Percentiles rank a stretch among this genome's conserved stretches.
Conservation (phyloP, 768 basidiomycete genomes). For the Phlegmacium glaucopus region DNA sequence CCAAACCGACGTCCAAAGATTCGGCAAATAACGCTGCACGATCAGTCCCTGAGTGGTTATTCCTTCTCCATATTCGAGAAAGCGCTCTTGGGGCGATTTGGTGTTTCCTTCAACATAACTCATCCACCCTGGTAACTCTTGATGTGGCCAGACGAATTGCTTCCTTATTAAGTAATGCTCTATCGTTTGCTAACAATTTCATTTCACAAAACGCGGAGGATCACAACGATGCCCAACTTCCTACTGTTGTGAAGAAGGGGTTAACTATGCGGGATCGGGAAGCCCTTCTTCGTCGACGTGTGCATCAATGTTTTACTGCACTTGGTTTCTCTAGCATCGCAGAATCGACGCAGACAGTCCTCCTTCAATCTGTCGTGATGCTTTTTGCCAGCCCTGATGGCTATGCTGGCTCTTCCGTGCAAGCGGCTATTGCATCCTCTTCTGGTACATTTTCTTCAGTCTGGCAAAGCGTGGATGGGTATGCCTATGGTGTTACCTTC, state of each 20-base stretch:
- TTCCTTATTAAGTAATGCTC: slow-evolving; percentile 82
- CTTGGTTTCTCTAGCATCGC: slow-evolving; percentile 78
- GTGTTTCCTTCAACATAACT: slow-evolving; percentile 83
- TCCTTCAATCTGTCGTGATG: slow-evolving; percentile 78
- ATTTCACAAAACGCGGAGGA: slow-evolving; percentile 70
- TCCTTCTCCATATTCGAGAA: slow-evolving; percentile 88
- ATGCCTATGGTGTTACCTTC: slow-evolving; percentile 87
- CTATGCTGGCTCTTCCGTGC: slow-evolving; percentile 78
- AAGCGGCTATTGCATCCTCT: slow-evolving; percentile 88
- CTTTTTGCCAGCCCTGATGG: slow-evolving; percentile 87
- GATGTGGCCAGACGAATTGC: slow-evolving; percentile 90
- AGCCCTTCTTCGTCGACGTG: slow-evolving; percentile 75
- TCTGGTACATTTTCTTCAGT: slow-evolving; percentile 80
- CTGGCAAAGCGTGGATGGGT: slow-evolving; percentile 87
- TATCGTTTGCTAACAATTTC: slow-evolving; percentile 88
- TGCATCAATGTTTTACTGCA: slow-evolving; percentile 86
- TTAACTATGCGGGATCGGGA: slow-evolving; percentile 76
- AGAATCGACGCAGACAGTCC: slow-evolving; percentile 74
- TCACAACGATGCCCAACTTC: slow-evolving; percentile 38
- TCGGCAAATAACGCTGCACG: slow-evolving; percentile 54
- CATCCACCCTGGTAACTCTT: slow-evolving; percentile 71
- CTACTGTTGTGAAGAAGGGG: slow-evolving; percentile 26
- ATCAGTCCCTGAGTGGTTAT: slow-evolving; percentile 80
- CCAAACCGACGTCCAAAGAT: slow-evolving; percentile 93
- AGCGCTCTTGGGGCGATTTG: slow-evolving; percentile 86